Conservation (phyloP, 345 rosid species). For the Citrus maxima region DNA sequence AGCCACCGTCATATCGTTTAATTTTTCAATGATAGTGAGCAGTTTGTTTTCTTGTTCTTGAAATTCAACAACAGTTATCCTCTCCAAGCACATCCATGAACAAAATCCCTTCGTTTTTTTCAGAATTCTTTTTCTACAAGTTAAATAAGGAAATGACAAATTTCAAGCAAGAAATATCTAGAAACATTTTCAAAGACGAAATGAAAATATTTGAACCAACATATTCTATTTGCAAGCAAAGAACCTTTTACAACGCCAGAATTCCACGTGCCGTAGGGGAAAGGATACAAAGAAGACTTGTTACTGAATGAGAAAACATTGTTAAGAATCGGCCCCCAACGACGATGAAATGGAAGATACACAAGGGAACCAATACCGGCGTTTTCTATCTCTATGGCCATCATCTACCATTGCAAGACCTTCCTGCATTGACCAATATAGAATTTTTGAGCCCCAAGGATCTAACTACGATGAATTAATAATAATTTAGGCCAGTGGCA, state of each 20-base stretch:
- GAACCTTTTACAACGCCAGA: not conserved
- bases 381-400: constrained; percentile 65
- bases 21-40: not conserved
- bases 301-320: not conserved
- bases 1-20: too few species aligned
- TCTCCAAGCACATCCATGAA: not conserved
- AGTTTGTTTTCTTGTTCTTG: not conserved
- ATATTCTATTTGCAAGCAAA: not conserved
- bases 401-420: constrained; percentile 88
- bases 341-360: constrained; percentile 60
- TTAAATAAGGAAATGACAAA: not conserved
- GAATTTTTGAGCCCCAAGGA: constrained; percentile 24
- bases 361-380: constrained; percentile 85
- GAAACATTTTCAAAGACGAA: not conserved
- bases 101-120: not conserved
- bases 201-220: not conserved
- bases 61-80: not conserved
- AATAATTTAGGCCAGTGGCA: not conserved
- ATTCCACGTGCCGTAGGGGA: not conserved
- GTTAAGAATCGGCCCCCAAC: constrained; percentile 36
- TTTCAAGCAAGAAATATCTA: not conserved
- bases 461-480: not conserved
- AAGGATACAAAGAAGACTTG: not conserved
- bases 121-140: not conserved
- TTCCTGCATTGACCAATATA: constrained; percentile 44